Evolutionary conservation across 257 asterid species (phyloP).

Genomic region (Ballota nigra): DNA sequence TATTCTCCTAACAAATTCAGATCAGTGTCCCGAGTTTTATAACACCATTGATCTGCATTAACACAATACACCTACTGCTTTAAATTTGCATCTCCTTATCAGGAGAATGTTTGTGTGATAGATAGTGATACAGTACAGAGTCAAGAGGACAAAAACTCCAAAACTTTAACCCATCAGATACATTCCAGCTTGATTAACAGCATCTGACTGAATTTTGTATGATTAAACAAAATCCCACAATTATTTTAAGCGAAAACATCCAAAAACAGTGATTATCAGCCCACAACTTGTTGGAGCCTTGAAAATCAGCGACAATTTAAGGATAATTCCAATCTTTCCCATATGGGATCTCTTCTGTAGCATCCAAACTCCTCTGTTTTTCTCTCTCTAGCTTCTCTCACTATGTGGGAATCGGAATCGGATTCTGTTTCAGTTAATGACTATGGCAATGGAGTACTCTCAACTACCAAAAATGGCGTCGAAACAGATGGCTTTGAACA

Average conservation of each 20-base stretch:
- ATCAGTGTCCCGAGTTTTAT: too few relatives aligned
- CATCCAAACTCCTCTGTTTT: neutral
- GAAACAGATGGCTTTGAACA: conserved; percentile 80
- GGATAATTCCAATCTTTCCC: conserved; percentile 74
- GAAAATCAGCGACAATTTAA: conserved; percentile 42
- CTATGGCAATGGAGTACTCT: conserved; percentile 57
- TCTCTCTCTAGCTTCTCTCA: conserved; percentile 17
- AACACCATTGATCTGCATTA: conserved; percentile 10
- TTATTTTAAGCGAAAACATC: conserved; percentile 26
- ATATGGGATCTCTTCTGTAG: conserved; percentile 49
- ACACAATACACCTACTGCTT: conserved; percentile 18
- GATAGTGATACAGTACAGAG: neutral
- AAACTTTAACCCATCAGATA: neutral
- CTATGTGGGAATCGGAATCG: conserved; percentile 92
- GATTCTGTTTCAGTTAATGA: conserved; percentile 59
- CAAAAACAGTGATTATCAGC: conserved; percentile 45
- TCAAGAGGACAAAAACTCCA: neutral
- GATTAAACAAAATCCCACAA: neutral
- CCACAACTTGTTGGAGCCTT: conserved; percentile 59
- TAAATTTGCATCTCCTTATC: conserved; percentile 1
- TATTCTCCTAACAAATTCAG: too few relatives aligned
- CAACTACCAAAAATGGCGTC: conserved; percentile 51
- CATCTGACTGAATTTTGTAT: neutral
- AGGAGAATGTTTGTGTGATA: conserved; percentile 9
- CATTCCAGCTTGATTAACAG: neutral